Evolutionary conservation across 2,329 filamentous ascomycete species (phyloP), one percentile per base, ranked within the genome.

Genomic region (Hymenoscyphus occultus): DNA sequence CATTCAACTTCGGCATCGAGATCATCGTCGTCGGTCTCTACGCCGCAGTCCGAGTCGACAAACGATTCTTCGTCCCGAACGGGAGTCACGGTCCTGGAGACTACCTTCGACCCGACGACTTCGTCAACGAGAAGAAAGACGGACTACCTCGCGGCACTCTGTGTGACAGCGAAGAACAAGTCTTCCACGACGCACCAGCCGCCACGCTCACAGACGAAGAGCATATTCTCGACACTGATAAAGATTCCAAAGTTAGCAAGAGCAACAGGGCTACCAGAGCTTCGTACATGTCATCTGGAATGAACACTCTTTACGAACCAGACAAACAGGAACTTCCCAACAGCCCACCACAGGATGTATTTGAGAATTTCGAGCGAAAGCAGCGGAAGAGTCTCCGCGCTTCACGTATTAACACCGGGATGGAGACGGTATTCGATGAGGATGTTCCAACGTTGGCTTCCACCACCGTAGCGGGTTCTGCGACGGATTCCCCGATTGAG

Each of bases 1-100:
- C 87, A 73, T 91, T 95, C 80, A 90, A 91, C 78, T 96, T 91
- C 74, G 80, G 79, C 16, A 81, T 93, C 45, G 93, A 96, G 77
- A 79, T 93, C 51, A 74, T 90, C 31, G 86, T 92, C 45, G 82
- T 94, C 4, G 83, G 82, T 62, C 78, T 88, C 9, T 94, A 91
- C 77, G 82, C 88, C 0, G 73, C 90, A 16, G 77, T 83, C 22
- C 84, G 92, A 39, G 87, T 95, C 67, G 93, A 96, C 75, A 82
- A 83, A 67, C 84, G 90, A 54, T 96, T 94, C 79, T 83, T 89
- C 73, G 79, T 95, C 31, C 91, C 91, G 0, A 80, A 95, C 74
- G 89, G 90, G 56, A 86, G 86, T 73, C 82, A 82, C 56, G 83
- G 80, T 0, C 83, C 85, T 0, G 85, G 86, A 3, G 80, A 76